Base-by-base conservation (phyloP, 1,284 basidiomycete genomes). In the Austroboletus rostrupii region DNA sequence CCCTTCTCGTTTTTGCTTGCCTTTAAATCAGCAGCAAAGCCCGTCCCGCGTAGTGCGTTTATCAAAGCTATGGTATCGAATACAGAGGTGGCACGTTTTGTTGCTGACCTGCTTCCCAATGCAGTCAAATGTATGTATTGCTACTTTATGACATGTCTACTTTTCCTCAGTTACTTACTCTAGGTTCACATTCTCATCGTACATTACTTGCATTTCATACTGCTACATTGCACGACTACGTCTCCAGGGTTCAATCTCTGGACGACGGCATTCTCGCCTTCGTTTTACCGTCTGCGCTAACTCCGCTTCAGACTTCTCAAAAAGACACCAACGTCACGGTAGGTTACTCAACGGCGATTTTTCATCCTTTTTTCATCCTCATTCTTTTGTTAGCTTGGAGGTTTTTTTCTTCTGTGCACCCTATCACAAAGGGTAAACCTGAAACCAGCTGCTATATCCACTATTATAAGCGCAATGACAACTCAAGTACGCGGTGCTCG, bases 121-220 rank as follows among this genome's bases (percentile, higher is more conserved):
- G 79, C 83, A 0, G 59, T 88, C 49, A 78, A 78, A 58, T 76
- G 76, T 53, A 72, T 67, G 0, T 68, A 3, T 32, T 16, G 20
- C 35, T 40, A 0, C 29, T 20, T 44, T 11, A 1, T 17, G n/a
- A 28, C 19, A 1, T 0, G 3, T 29, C 17, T 3, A 45, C 23
- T 28, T 35, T 50, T 40, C 19, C 54, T 59, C 36, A 64, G n/a
- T n/a, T n/a, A 5, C 5, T 10, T 29, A 12, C 12, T 20, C 2
- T 32, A 67, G 65, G 53, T 21, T 64, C 57, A 2, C 47, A 69
- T 32, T 69, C 75, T 0, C 87, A 97, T 65, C 85, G 85, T 36
- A 80, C 87, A 0, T 72, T 98, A 13, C 71, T 94, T 40, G 84
- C 85, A 0, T 98, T 98, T 70, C 93, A 93, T 71, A 80, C 86